A percentile compares a stretch with the other conserved stretches of the same genome.
Evolutionary conservation across 2,329 filamentous ascomycete genomes (phyloP).

Genomic region (Xylariaceae sp.): DNA sequence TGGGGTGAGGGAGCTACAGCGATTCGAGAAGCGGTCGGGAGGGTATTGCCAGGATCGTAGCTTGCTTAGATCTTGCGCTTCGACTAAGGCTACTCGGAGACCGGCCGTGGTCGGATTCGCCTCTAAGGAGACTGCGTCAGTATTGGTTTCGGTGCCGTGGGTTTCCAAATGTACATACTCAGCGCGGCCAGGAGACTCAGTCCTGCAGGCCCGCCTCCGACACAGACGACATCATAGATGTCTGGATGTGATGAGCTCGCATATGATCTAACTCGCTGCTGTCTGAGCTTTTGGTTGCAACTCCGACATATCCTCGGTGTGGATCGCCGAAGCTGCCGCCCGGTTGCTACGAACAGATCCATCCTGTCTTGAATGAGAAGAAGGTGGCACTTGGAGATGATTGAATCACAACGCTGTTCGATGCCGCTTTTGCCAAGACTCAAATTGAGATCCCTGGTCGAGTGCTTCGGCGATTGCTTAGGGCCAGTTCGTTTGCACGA

Average conservation of each 20-base stretch:
- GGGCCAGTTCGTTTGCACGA: too few species aligned
- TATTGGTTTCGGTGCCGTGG: neutral
- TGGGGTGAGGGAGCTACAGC: slow-evolving; percentile 91
- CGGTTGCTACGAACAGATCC: slow-evolving; percentile 21
- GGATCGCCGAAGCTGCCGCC: slow-evolving; percentile 21
- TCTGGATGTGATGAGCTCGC: slow-evolving; percentile 51
- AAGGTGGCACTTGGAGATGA: too few species aligned
- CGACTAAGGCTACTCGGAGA: slow-evolving; percentile 82
- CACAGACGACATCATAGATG: slow-evolving; percentile 89
- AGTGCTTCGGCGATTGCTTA: too few species aligned
- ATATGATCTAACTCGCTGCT: slow-evolving; percentile 38
- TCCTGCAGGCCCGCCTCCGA: slow-evolving; percentile 85
- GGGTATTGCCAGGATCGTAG: slow-evolving; percentile 63
- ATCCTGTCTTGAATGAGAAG: slow-evolving; percentile 11
- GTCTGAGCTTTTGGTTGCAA: slow-evolving; percentile 40
- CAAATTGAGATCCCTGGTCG: too few species aligned
- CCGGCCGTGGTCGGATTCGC: slow-evolving; percentile 70
- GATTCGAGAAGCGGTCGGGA: slow-evolving; percentile 75
- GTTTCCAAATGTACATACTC: slow-evolving; percentile 46
- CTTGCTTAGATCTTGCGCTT: slow-evolving; percentile 78
- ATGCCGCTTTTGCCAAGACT: too few species aligned
- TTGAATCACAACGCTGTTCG: too few species aligned
- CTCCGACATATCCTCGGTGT: slow-evolving; percentile 38
- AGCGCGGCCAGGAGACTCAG: slow-evolving; percentile 76
- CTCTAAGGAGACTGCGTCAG: slow-evolving; percentile 44